Evolutionary conservation across 371 early-diverging fungal genomes (phyloP).

Genomic region (Basidiobolus meristosporus): DNA sequence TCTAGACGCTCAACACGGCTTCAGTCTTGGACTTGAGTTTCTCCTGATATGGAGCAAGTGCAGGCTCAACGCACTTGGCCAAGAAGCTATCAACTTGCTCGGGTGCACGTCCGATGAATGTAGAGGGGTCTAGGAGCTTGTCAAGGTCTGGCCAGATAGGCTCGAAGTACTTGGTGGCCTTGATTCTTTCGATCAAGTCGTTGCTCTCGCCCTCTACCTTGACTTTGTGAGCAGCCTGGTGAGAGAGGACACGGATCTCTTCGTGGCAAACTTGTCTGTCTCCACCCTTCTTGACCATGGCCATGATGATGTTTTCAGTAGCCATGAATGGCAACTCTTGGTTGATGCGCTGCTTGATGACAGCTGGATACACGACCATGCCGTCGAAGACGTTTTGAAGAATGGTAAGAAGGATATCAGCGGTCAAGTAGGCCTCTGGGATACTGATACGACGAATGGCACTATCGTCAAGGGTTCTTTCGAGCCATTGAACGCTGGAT

Average conservation of each 20-base stretch:
- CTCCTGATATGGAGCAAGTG: conserved; percentile 49
- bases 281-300: conserved; percentile 91
- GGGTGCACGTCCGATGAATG: conserved; percentile 90
- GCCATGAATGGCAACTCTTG: conserved; percentile 98
- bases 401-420: conserved; percentile 83
- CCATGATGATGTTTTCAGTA: conserved; percentile 98
- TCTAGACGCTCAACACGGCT: neutral
- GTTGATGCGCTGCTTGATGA: conserved; percentile 74
- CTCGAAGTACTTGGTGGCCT: conserved; percentile 64
- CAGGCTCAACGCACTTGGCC: conserved; percentile 60
- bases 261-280: conserved; percentile 94
- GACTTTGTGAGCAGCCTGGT: conserved; percentile 79
- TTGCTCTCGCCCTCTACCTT: conserved; percentile 88
- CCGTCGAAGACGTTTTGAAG: conserved; percentile 92
- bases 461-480: conserved; percentile 90
- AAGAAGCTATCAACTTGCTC: conserved; percentile 83
- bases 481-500: conserved; percentile 88
- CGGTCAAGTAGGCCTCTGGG: conserved; percentile 93
- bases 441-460: conserved; percentile 92
- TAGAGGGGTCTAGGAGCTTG: conserved; percentile 65
- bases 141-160: conserved; percentile 55
- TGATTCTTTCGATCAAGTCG: conserved; percentile 83
- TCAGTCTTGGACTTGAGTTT: neutral
- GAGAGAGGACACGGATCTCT: conserved; percentile 85
- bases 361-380: conserved; percentile 90